Percentiles rank a stretch among this genome's conserved stretches.
Conservation (phyloP, 2,329 filamentous ascomycete genomes). For the Neopestalotiopsis clavispora region DNA sequence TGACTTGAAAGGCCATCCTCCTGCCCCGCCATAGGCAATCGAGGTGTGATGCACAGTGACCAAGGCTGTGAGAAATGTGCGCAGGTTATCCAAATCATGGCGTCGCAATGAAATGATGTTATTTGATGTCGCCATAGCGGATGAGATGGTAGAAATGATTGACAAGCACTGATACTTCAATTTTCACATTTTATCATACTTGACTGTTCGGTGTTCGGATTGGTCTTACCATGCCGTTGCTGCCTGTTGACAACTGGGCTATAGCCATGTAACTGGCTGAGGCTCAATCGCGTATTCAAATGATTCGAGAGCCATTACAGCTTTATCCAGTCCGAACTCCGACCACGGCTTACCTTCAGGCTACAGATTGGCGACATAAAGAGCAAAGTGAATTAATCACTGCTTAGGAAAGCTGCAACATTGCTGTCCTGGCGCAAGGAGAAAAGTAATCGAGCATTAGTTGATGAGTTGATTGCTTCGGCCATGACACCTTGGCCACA, state of each 20-base stretch:
- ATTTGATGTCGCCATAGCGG: slow-evolving; percentile 21
- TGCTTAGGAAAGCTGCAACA: too few relatives aligned
- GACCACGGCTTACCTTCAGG: too few relatives aligned
- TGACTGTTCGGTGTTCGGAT: background rate
- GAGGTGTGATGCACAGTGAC: slow-evolving; percentile 29
- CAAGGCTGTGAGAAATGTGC: slow-evolving; percentile 22
- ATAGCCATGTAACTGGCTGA: too few relatives aligned
- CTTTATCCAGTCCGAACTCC: too few relatives aligned
- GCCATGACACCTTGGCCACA: too few relatives aligned
- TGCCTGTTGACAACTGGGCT: background rate
- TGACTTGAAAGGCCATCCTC: slow-evolving; percentile 21
- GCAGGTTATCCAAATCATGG: slow-evolving; percentile 27
- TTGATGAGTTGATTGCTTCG: too few relatives aligned
- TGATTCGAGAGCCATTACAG: too few relatives aligned
- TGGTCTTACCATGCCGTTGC: background rate
- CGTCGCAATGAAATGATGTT: slow-evolving; percentile 21
- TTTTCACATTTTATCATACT: background rate
- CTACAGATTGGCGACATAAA: too few relatives aligned
- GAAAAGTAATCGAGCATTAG: too few relatives aligned
- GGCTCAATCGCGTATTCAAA: too few relatives aligned
- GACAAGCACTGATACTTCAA: background rate
- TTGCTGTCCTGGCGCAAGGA: too few relatives aligned
- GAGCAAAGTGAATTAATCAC: too few relatives aligned
- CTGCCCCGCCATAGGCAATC: slow-evolving; percentile 24
- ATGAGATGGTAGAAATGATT: background rate